These are phyloP conservation scores for Ustilago bromivora DNA, from an alignment of 1,284 basidiomycete genomes.

Conservation along the genomic window DNA sequence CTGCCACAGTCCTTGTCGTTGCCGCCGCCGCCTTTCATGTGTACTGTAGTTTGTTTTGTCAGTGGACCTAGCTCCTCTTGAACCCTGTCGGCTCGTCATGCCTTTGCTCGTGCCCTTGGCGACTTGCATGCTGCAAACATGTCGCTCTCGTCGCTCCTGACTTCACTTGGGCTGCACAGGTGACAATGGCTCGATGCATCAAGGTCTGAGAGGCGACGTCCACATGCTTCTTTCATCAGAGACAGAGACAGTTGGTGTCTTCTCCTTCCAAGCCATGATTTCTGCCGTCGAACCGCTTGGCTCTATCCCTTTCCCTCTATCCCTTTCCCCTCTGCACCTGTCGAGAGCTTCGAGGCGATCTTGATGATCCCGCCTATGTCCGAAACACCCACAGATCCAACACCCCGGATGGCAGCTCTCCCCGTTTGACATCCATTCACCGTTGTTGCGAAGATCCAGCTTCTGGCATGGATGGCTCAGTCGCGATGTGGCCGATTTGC, in stretches of 20 bases:
- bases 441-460: conserved; percentile 6
- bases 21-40: conserved; percentile 3
- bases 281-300: background rate
- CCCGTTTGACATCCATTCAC: conserved; percentile 20
- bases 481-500: conserved; percentile 16
- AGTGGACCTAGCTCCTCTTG: background rate
- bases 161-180: conserved; percentile 34
- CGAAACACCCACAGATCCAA: conserved; percentile 29
- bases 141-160: background rate
- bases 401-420: conserved; percentile 3
- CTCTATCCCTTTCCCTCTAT: background rate
- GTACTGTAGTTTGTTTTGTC: background rate
- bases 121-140: background rate
- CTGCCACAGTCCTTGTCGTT: conserved; percentile 8
- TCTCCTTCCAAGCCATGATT: background rate
- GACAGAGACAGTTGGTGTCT: conserved; percentile 5
- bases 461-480: conserved; percentile 3
- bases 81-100: conserved; percentile 2
- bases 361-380: conserved; percentile 32
- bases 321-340: background rate
- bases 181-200: conserved; percentile 2
- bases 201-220: conserved; percentile 2
- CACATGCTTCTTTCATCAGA: conserved; percentile 10
- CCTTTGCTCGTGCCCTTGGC: background rate
- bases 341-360: background rate